Base-by-base conservation (phyloP, 345 rosid species). In the Citrus australasica region DNA sequence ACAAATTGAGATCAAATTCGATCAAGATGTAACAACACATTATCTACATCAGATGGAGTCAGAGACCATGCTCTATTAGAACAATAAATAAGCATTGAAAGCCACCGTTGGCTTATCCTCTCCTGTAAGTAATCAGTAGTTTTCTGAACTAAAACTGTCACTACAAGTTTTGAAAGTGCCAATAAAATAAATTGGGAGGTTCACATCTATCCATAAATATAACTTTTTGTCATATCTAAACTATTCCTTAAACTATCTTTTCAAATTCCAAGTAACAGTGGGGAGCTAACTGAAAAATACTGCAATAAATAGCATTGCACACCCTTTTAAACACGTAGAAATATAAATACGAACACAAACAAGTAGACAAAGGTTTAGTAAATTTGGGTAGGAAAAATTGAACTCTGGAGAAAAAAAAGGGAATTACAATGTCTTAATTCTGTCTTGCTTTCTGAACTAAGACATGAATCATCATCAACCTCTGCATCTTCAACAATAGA, bases 401-500 rank as follows among this genome's bases (percentile, higher is more conserved):
- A 61, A 58, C 71, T 27, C 35, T 4, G n/a, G 21, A 38, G 69
- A 53, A 62, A 24, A 4, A 76, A 40, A 62, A 24, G 67, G 7
- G 27, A 55, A 92, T 87, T 84, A 93, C 98, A 73, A 74, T 87
- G 82, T 78, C 67, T 82, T 59, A 80, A 76, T 79, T 81, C 86
- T 48, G 77, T 69, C 80, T 62, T 79, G 77, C 79, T 84, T 81
- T 90, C 89, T 27, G 88, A 81, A 42, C 69, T 74, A 67, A 25
- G 69, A 69, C 80, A 13, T 30, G 25, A 22, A 80, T 77, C 89
- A 16, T 86, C 89, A 19, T 86, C 87, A 80, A 83, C 89, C 28
- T 85, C 92, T 66, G 74, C 79, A 76, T 85, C 89, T 69, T 85
- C 84, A 69, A 59, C 63, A 59, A 80, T 69, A 24, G 83, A 62